Evolutionary conservation across 2,329 filamentous ascomycete genomes (phyloP), one percentile per base, ranked within the genome.

Genomic region (Trichoderma koningii): DNA sequence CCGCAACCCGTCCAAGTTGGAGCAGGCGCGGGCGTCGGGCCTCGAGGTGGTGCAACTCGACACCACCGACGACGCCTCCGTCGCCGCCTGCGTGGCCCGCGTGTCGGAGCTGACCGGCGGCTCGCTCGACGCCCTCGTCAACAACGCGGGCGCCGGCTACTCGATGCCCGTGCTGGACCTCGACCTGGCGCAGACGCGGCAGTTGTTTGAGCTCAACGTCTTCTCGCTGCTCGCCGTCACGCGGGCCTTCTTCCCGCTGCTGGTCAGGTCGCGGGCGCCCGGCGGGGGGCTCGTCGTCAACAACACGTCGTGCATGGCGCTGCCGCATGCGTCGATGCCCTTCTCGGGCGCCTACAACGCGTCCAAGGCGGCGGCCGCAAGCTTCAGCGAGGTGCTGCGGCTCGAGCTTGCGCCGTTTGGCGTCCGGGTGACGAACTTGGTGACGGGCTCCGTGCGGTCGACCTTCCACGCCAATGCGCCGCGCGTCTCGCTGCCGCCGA

Each of bases 321-420:
- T 70, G 19, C 26, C 56, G 1, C 56, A 63, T 1, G 53, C 59
- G 14, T 57, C 63, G 0, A 9, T 68, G 1, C 71, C 71, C 0
- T 72, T 72, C 34, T 50, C 63, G n/a, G 66, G 59, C 15, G 62
- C 68, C 10, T 73, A 73, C 63, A 72, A 71, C 38, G 65, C 71
- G 0, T 71, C 70, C 34, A 73, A 73, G 47, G 70, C 71, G 0
- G 72, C 72, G 0, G 14, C 70, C 14, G 63, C 65, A 4, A 68
- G 61, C 59, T 38, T 74, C 4, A 70, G 71, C 0, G 71, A 73
- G 34, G 70, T 69, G 0, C 60, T 74, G 30, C 70, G 71, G 0
- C 50, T 75, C 0, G 74, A 76, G 66, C 70, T 75, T 1, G 48
- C 60, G 2, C 70, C 72, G 0, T 71, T 76, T 3, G 70, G 71